Base-by-base conservation (phyloP, 192 early-diverging fungal genomes). In the Entomortierella parvispora region DNA sequence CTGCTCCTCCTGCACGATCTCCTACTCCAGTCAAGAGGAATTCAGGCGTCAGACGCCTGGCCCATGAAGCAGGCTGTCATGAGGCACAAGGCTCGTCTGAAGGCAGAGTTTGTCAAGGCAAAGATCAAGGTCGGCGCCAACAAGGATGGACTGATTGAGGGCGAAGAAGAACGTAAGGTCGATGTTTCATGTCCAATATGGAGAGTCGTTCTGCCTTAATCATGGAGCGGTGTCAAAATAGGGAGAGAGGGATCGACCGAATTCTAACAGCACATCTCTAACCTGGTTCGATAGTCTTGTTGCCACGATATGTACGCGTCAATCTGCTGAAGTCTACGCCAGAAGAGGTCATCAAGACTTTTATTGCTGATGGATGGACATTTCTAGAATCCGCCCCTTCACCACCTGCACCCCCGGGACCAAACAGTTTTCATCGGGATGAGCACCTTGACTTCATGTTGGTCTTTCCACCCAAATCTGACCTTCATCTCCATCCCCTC, bases 241-340 rank as follows among this genome's bases (percentile, higher is more conserved):
- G n/a, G n/a, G n/a, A n/a, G n/a, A n/a, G n/a, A n/a, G n/a, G n/a
- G n/a, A n/a, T n/a, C n/a, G n/a, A n/a, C n/a, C n/a, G n/a, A n/a
- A n/a, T n/a, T n/a, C n/a, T 40, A 40, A 29, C 52, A 11, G 10
- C 28, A 23, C 50, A 42, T 17, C 31, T 46, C 45, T n/a, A 20
- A 11, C 20, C 61, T 3, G 56, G 20, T 29, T 25, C 14, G 44
- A 58, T 34, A 74, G 90, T 92, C 7, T 65, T 86, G 9, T 78
- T 96, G 22, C 94, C 94, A 26, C 82, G 97, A 42, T 96, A 95
- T 81, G 92, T 93, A 15, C 86, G 97, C 6, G 92, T 99, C 3
- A 99, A 99, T 75, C 83, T 89, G n/a, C 80, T 93, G 34, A 83
- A 87, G 51, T 84, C 89, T 9, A 89, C 90, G 0, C 85, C 94